Base-by-base conservation (phyloP, 805 yeast genomes). In the Ogataea salicorniae region DNA sequence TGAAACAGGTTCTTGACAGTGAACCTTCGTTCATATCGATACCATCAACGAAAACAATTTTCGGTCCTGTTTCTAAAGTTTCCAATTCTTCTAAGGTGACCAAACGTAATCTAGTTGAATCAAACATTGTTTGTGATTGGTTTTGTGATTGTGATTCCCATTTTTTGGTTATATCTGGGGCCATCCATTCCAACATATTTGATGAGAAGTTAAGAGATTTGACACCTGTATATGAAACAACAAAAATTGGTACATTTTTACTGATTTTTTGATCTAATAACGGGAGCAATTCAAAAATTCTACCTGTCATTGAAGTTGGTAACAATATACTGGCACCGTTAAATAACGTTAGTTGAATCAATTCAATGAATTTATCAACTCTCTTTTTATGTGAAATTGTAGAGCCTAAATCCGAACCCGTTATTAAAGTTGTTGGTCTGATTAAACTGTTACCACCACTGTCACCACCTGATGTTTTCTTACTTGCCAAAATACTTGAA, bases 101-200 rank as follows among this genome's bases (percentile, higher is more conserved):
- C 44, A 81, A 69, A 59, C 84, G 79, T 50, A 83, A 77, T 59
- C 81, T 70, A n/a, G 56, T 56, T 14, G 63, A 57, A 55, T 87
- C 95, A 61, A 92, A 91, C 1, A 97, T 96, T 2, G 84, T 77
- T 46, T 77, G 77, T 46, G 83, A 83, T 48, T 76, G 77, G 45
- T 81, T 83, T 50, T 79, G 75, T 6, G 76, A 70, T 59, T 89
- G 75, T 7, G 76, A 70, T 59, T 89, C 96, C 92, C 96, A 90
- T 41, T 81, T 85, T 56, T 86, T 84, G 23, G 87, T 77, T n/a
- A 90, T 76, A n/a, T 83, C 76, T 0, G 92, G 79, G 0, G 95
- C 82, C 90, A 94, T 85, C 98, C 98, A 94, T 69, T 94, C 99
- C 29, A 92, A 68, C 84, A 94, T 86, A 47, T 90, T 85, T 14